Evolutionary conservation across 805 yeast species (phyloP).

Genomic region (Grigorovia transvaalensis): DNA sequence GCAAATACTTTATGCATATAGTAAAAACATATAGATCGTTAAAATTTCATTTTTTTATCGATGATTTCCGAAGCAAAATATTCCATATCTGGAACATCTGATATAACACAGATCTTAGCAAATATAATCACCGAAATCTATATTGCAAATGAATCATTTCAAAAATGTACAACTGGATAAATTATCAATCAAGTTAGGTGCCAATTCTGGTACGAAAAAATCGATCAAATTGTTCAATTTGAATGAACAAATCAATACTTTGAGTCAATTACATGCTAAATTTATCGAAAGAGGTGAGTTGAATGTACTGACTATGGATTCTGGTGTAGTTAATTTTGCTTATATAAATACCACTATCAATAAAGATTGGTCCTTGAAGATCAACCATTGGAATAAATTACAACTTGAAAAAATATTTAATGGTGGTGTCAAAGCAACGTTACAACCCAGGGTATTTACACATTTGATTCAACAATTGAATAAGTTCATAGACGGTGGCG

Average conservation of each 20-base stretch:
- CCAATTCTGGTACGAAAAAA: constrained; percentile 16
- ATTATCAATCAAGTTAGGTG: constrained; percentile 16
- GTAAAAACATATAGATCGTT: no score
- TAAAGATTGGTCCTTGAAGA: constrained; percentile 14
- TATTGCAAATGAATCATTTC: neutral
- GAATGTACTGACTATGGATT: constrained; percentile 22
- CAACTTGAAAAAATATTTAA: constrained; percentile 17
- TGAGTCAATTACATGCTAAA: constrained; percentile 5
- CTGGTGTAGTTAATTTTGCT: constrained; percentile 32
- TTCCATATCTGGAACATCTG: no score
- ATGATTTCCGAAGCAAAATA: no score
- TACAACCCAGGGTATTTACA: constrained; percentile 13
- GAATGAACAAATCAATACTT: constrained; percentile 6
- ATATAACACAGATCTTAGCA: no score
- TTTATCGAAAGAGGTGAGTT: neutral
- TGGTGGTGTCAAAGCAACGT: constrained; percentile 1
- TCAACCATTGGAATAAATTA: constrained; percentile 30
- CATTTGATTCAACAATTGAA: neutral
- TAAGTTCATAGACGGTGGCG: neutral
- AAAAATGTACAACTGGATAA: constrained; percentile 11
- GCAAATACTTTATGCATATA: no score
- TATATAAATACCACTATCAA: neutral
- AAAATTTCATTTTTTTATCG: no score
- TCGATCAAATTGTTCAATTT: constrained; percentile 8
- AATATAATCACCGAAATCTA: no score